These are phyloP conservation scores for Blakeslea trispora DNA, from an alignment of 371 early-diverging fungal genomes.

Conservation along the genomic window DNA sequence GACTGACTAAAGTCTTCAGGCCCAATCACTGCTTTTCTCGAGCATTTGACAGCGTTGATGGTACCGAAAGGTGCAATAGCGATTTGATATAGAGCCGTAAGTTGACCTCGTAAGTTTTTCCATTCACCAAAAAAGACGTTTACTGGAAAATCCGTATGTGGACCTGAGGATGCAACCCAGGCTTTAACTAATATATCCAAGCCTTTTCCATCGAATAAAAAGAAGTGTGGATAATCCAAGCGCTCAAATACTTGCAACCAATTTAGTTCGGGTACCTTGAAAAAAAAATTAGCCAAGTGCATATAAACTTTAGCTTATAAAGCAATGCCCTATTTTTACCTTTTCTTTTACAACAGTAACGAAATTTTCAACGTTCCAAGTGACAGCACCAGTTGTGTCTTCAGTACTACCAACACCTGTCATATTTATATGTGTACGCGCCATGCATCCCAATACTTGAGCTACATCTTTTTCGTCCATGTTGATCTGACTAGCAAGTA, in stretches of 20 bases:
- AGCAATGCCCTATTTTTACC: slow-evolving; percentile 39
- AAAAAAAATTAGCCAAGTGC: background rate
- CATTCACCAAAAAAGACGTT: slow-evolving; percentile 75
- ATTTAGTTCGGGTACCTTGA: slow-evolving; percentile 59
- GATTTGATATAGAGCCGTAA: slow-evolving; percentile 71
- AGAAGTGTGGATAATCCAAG: slow-evolving; percentile 74
- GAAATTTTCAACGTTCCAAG: slow-evolving; percentile 75
- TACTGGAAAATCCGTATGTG: slow-evolving; percentile 62
- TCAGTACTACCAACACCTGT: slow-evolving; percentile 47
- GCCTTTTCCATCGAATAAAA: slow-evolving; percentile 63
- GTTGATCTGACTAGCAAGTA: slow-evolving; percentile 31
- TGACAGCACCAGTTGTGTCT: slow-evolving; percentile 24
- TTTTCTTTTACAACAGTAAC: slow-evolving; percentile 54
- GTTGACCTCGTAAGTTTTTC: slow-evolving; percentile 72
- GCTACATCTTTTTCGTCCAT: slow-evolving; percentile 69
- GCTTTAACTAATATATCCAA: slow-evolving; percentile 67
- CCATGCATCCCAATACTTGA: slow-evolving; percentile 73
- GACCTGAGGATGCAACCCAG: slow-evolving; percentile 46
- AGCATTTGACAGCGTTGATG: slow-evolving; percentile 50
- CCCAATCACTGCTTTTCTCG: slow-evolving; percentile 54
- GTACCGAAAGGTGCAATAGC: slow-evolving; percentile 57
- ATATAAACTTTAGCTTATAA: background rate
- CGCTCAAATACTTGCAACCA: slow-evolving; percentile 66
- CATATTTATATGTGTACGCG: slow-evolving; percentile 59
- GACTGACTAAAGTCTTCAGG: slow-evolving; percentile 57